phyloP scores from a whole-genome alignment of 1,139 yeast species.

The Geotrichum cucujoidarum region DNA sequence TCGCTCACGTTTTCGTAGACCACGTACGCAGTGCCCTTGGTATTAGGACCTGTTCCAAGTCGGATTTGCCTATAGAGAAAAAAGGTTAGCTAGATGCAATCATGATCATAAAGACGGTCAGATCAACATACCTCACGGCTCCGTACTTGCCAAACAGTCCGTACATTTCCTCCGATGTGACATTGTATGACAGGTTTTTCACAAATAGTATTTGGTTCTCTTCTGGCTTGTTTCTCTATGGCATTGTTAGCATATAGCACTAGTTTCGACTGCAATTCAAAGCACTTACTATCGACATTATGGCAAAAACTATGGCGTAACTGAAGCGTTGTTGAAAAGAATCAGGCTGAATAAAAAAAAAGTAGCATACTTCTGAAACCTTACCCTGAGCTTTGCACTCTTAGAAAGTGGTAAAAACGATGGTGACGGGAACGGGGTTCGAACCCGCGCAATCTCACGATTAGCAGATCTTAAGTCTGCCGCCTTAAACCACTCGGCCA shows the following conservation, averaged over 20 bases:
- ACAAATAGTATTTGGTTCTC: conserved; percentile 42
- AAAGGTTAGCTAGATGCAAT: background rate
- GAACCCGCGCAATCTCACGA: conserved; percentile 40
- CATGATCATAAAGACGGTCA: background rate
- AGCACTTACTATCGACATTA: conserved; percentile 1
- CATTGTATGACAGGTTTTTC: conserved; percentile 55
- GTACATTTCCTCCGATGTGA: conserved; percentile 47
- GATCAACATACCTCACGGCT: conserved; percentile 39
- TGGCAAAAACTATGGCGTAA: background rate
- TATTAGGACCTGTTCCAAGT: conserved; percentile 42
- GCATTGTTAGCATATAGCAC: background rate
- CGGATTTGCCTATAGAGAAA: conserved; percentile 42
- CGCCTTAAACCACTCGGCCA: conserved; percentile 40
- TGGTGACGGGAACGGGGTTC: conserved; percentile 40
- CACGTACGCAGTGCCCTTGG: conserved; percentile 55
- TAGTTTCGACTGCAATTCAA: background rate
- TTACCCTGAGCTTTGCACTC: too few species aligned
- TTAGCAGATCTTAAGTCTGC: conserved; percentile 39
- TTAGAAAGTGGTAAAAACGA: conserved; percentile 12
- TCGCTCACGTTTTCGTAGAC: conserved; percentile 48
- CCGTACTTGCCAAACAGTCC: conserved; percentile 56
- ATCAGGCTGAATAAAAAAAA: too few species aligned
- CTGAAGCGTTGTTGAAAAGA: conserved; percentile 3
- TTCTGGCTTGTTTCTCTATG: conserved; percentile 11
- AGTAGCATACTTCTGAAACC: too few species aligned